Evolutionary conservation across 805 yeast genomes (phyloP).

Genomic region (Groenewaldozyma salmanticensis): DNA sequence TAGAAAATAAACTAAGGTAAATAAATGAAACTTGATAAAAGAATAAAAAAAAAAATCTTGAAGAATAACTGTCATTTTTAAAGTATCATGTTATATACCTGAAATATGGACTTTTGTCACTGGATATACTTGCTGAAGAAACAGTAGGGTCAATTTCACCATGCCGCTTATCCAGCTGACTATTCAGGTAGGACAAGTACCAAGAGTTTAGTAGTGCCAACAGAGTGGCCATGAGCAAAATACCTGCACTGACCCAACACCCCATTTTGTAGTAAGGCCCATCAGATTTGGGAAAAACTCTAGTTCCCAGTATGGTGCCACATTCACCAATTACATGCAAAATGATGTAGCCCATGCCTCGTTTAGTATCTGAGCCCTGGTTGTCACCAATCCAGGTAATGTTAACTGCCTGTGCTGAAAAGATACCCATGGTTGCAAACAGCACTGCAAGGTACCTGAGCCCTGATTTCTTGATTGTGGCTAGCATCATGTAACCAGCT

Average conservation of each 20-base stretch:
- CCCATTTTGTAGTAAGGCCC: conserved; percentile 17
- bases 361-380: conserved; percentile 22
- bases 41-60: not conserved
- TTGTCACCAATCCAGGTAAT: conserved; percentile 24
- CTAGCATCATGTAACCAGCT: conserved; percentile 18
- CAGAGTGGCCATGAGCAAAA: conserved; percentile 9
- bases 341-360: conserved; percentile 23
- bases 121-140: conserved; percentile 8
- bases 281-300: conserved; percentile 17
- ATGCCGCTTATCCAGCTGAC: conserved; percentile 10
- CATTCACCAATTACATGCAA: conserved; percentile 23
- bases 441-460: conserved; percentile 21
- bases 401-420: conserved; percentile 17
- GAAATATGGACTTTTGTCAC: conserved; percentile 10
- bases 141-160: conserved; percentile 8
- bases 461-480: conserved; percentile 12
- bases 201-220: conserved; percentile 9
- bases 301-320: conserved; percentile 24
- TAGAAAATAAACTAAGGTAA: not conserved
- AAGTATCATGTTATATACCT: conserved; percentile 13
- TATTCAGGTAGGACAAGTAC: conserved; percentile 12
- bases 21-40: not conserved
- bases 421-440: conserved; percentile 20
- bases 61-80: too few species aligned
- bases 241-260: conserved; percentile 16